These are phyloP conservation scores for Bryoglossum gracile DNA, from an alignment of 495 filamentous ascomycete genomes.

Conservation along the genomic window DNA sequence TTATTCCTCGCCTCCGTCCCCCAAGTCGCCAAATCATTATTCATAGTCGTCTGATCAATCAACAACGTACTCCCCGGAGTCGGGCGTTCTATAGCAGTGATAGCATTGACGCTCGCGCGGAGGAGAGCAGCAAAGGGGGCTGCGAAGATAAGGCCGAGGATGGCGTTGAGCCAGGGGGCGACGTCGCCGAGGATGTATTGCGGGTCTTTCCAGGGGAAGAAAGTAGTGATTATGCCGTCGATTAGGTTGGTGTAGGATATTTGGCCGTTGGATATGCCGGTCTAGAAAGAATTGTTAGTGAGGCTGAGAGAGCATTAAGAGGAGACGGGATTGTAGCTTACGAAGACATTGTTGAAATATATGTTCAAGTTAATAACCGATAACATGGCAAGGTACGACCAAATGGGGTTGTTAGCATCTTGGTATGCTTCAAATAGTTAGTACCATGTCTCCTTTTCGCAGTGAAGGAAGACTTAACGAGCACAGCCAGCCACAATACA, in stretches of 20 bases:
- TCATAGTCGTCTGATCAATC: background rate
- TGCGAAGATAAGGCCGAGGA: slow-evolving; percentile 2
- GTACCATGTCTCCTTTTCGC: background rate
- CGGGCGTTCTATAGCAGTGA: background rate
- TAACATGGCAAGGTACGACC: background rate
- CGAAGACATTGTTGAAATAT: slow-evolving; percentile 1
- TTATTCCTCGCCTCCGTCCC: background rate
- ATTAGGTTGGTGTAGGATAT: slow-evolving; percentile 2
- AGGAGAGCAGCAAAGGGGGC: background rate
- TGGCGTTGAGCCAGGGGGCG: slow-evolving; percentile 16
- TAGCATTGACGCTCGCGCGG: background rate
- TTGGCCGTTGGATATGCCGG: slow-evolving; percentile 1
- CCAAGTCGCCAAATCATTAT: slow-evolving; percentile 1
- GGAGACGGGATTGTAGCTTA: background rate
- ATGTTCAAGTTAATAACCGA: background rate
- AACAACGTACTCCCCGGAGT: background rate
- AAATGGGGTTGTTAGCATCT: slow-evolving; percentile 1
- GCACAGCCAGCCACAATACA: slow-evolving; percentile 1
- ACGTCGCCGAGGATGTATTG: background rate
- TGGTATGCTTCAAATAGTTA: slow-evolving; percentile 1
- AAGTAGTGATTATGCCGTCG: slow-evolving; percentile 1
- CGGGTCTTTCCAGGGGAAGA: slow-evolving; percentile 7
- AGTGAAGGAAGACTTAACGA: background rate
- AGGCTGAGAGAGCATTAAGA: background rate
- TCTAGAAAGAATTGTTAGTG: background rate